These are phyloP conservation scores for Ophiostoma piceae DNA, from an alignment of 2,329 filamentous ascomycete species.

Conservation along the genomic window DNA sequence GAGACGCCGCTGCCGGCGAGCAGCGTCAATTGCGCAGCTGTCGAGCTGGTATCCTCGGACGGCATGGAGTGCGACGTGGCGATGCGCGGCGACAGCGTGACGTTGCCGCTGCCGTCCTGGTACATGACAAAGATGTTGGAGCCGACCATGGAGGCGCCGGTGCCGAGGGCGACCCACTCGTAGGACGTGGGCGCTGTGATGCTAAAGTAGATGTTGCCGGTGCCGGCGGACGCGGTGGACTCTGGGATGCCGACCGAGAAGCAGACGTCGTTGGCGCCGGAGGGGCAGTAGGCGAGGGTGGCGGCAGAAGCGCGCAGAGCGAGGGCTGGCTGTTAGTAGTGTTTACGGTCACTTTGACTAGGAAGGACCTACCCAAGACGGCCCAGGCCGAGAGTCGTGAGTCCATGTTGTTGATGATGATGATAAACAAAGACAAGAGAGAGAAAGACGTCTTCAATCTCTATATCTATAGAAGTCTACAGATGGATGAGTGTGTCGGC, in stretches of 20 bases:
- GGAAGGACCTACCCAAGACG: conserved; percentile 17
- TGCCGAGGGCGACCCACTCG: conserved; percentile 55
- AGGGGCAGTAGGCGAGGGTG: conserved; percentile 38
- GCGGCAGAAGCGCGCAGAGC: conserved; percentile 16
- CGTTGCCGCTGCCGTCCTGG: conserved; percentile 51
- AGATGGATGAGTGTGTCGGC: not conserved
- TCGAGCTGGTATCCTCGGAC: conserved; percentile 37
- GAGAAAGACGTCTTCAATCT: not conserved
- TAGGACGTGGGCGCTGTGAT: conserved; percentile 50
- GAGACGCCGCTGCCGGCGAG: conserved; percentile 55
- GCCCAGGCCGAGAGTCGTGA: conserved; percentile 6
- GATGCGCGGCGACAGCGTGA: conserved; percentile 55
- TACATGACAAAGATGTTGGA: conserved; percentile 61
- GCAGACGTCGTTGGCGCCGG: conserved; percentile 41
- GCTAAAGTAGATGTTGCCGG: conserved; percentile 57
- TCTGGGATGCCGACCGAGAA: conserved; percentile 53
- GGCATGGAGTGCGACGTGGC: conserved; percentile 48
- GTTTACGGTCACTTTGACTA: too few species aligned
- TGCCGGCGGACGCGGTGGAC: conserved; percentile 42
- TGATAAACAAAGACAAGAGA: not conserved
- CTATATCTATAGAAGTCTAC: not conserved
- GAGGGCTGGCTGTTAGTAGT: conserved; percentile 19
- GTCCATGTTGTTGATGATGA: not conserved
- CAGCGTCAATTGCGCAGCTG: conserved; percentile 45
- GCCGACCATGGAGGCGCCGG: conserved; percentile 50